phyloP scores from a whole-genome alignment of 1,139 yeast species.

The Lodderomyces jiufengensis region DNA sequence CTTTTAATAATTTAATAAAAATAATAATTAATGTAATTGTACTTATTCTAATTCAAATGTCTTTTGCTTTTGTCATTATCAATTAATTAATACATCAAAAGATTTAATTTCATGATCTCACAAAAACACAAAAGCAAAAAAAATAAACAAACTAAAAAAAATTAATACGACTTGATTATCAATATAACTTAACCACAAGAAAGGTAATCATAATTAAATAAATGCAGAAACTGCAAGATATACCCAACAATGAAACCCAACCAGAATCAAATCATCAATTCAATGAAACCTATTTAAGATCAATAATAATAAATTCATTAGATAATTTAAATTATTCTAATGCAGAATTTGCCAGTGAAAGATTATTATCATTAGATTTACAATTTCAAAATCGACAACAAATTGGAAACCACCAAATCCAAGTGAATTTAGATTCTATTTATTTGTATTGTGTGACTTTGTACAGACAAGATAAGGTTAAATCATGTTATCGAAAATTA shows the following conservation, averaged over 20 bases:
- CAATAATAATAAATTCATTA: constrained; percentile 61
- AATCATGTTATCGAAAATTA: constrained; percentile 55
- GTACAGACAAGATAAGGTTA: constrained; percentile 51
- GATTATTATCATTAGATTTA: constrained; percentile 57
- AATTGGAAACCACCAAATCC: constrained; percentile 13
- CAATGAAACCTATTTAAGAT: constrained; percentile 44
- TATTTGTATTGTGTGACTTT: constrained; percentile 65
- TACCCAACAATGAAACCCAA: constrained; percentile 1
- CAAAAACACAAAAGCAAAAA: no score
- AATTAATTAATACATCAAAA: no score
- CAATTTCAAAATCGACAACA: no score
- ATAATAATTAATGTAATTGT: no score
- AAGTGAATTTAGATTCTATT: constrained; percentile 48
- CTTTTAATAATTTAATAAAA: no score
- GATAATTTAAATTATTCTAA: constrained; percentile 67
- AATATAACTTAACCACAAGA: background rate
- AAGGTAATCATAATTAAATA: background rate
- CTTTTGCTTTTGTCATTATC: no score
- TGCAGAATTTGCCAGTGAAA: constrained; percentile 80
- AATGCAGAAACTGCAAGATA: background rate
- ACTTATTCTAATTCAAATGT: no score
- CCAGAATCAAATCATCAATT: constrained; percentile 11
- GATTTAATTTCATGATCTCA: no score
- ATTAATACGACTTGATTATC: background rate
- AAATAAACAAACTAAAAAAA: background rate